phyloP scores from a whole-genome alignment of 768 basidiomycete genomes.

The Imleria badia region DNA sequence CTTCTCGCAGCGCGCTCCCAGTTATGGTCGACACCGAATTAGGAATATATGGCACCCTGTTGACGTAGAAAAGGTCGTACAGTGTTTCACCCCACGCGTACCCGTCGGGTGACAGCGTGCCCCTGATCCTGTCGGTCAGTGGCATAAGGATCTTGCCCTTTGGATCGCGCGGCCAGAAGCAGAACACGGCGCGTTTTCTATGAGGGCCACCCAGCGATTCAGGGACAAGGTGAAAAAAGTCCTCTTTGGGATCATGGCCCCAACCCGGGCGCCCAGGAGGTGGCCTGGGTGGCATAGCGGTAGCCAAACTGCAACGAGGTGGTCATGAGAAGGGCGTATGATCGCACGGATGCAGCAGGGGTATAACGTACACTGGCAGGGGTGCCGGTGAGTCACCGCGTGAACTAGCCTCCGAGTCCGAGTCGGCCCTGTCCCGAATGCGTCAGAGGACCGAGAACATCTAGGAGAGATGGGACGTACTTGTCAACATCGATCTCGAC shows the following conservation, averaged over 20 bases:
- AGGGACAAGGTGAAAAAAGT: constrained; percentile 2
- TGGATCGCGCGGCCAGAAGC: constrained; percentile 26
- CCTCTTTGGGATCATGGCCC: constrained; percentile 7
- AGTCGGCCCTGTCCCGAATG: no score
- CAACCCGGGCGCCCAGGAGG: background rate
- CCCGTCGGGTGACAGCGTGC: constrained; percentile 21
- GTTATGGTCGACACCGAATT: background rate
- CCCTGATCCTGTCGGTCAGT: background rate
- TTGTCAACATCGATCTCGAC: background rate
- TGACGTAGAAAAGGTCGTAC: constrained; percentile 24
- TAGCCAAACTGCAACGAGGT: no score
- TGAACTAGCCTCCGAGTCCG: no score
- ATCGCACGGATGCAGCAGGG: no score
- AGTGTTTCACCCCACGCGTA: constrained; percentile 29
- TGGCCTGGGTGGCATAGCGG: background rate
- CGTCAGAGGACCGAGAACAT: no score
- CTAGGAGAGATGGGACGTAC: no score
- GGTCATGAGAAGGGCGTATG: no score
- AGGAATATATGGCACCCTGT: background rate
- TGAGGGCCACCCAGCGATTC: background rate
- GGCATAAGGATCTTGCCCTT: constrained; percentile 12
- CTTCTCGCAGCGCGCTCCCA: constrained; percentile 20
- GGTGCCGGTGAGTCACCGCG: no score
- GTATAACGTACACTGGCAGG: no score
- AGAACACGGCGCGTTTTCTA: constrained; percentile 21